phyloP scores from a whole-genome alignment of 352 stramenopile genomes.

The Pseudoperonospora humuli region DNA sequence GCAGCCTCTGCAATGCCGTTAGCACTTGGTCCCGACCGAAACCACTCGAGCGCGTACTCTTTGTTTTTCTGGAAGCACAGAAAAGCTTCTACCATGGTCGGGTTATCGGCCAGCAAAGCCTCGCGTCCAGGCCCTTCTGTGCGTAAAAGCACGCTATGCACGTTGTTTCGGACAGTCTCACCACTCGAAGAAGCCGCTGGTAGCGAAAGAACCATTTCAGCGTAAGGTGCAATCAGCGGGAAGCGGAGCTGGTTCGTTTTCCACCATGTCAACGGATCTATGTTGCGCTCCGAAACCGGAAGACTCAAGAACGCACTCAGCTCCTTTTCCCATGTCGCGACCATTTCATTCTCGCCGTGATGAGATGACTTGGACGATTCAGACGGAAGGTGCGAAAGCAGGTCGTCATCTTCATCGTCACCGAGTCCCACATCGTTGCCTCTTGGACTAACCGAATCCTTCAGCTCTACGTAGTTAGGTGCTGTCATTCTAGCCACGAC shows the following conservation, averaged over 20 bases:
- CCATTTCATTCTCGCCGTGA: slow-evolving; percentile 38
- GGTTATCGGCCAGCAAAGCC: slow-evolving; percentile 35
- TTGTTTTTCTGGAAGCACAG: slow-evolving; percentile 83
- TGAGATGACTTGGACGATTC: slow-evolving; percentile 43
- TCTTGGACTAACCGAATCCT: slow-evolving; percentile 10
- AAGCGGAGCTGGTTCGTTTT: slow-evolving; percentile 74
- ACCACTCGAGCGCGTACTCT: slow-evolving; percentile 65
- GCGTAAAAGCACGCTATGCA: slow-evolving; percentile 50
- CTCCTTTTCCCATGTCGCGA: slow-evolving; percentile 69
- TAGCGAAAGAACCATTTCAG: slow-evolving; percentile 65
- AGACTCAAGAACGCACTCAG: slow-evolving; percentile 65
- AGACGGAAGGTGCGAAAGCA: slow-evolving; percentile 60
- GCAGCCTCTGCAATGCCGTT: slow-evolving; percentile 18
- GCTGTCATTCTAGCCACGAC: slow-evolving; percentile 17
- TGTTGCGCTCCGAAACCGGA: slow-evolving; percentile 62
- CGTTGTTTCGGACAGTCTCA: slow-evolving; percentile 36
- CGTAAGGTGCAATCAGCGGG: slow-evolving; percentile 64
- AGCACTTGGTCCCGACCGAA: slow-evolving; percentile 36
- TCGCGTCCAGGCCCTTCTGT: slow-evolving; percentile 40
- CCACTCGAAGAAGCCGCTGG: slow-evolving; percentile 56
- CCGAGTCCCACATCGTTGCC: slow-evolving; percentile 16
- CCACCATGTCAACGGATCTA: slow-evolving; percentile 69
- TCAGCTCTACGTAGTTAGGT: slow-evolving; percentile 24
- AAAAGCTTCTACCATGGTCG: slow-evolving; percentile 58
- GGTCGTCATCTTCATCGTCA: slow-evolving; percentile 67